A percentile compares a stretch with the other conserved stretches of the same genome.
phyloP scores from a whole-genome alignment of 495 filamentous ascomycete genomes.

The Penicillium lividum region DNA sequence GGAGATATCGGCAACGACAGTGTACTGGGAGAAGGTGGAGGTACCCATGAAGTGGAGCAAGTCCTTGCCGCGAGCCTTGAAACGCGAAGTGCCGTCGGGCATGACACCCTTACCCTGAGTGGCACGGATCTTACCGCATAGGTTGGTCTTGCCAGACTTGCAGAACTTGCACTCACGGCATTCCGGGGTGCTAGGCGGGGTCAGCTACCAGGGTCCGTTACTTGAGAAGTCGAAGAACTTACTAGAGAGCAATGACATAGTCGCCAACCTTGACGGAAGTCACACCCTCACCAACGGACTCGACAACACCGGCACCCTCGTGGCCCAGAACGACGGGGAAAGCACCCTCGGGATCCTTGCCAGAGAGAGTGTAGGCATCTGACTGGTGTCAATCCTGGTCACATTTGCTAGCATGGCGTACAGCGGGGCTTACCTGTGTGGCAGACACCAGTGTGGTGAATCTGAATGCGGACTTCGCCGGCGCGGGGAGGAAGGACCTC shows the following conservation, averaged over 20 bases:
- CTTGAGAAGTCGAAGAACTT: constrained; percentile 25
- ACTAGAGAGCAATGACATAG: constrained; percentile 96
- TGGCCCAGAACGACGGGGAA: constrained; percentile 96
- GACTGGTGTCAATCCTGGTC: constrained; percentile 12
- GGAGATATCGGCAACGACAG: constrained; percentile 97
- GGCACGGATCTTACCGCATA: constrained; percentile 97
- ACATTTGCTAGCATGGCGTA: neutral
- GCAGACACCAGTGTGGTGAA: constrained; percentile 96
- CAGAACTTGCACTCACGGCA: constrained; percentile 99
- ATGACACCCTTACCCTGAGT: constrained; percentile 96
- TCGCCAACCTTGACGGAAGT: constrained; percentile 80
- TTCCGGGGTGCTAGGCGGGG: constrained; percentile 75
- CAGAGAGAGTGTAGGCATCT: constrained; percentile 98
- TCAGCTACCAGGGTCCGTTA: neutral
- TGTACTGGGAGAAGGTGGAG: constrained; percentile 98
- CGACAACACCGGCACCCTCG: constrained; percentile 95
- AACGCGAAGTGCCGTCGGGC: constrained; percentile 95
- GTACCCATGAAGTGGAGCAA: constrained; percentile 99
- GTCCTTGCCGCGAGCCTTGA: constrained; percentile 89
- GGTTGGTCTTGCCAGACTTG: constrained; percentile 98
- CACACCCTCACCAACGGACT: constrained; percentile 95
- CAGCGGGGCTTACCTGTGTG: constrained; percentile 72
- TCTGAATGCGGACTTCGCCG: constrained; percentile 93
- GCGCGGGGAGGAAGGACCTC: constrained; percentile 91
- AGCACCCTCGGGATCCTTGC: constrained; percentile 96